Evolutionary conservation across 177 flowering plant species (phyloP).

Genomic region (Vitis hybrid): DNA sequence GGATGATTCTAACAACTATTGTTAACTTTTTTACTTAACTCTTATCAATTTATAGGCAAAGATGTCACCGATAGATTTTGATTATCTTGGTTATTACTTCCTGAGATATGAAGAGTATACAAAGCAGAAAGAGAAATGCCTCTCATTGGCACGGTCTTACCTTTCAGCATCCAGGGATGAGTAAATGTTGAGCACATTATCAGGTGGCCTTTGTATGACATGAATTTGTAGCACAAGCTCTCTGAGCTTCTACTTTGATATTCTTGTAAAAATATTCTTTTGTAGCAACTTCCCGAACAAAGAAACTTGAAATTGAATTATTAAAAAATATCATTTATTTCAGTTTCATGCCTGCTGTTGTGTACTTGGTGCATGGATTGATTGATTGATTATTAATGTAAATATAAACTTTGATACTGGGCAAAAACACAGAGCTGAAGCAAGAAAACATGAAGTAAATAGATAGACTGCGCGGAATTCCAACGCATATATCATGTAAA

Average conservation of each 20-base stretch:
- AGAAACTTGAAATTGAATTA: slow-evolving; percentile 6
- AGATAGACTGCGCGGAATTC: too few relatives aligned
- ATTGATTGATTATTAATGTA: not conserved
- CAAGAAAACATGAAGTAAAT: too few relatives aligned
- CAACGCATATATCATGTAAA: not conserved
- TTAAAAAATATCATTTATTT: not conserved
- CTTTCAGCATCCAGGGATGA: slow-evolving; percentile 26
- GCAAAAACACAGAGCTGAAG: too few relatives aligned
- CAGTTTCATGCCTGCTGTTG: not conserved
- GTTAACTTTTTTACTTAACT: not conserved
- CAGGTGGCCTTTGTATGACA: too few relatives aligned
- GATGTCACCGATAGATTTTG: slow-evolving; percentile 88
- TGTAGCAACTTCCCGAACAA: slow-evolving; percentile 13
- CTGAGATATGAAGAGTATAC: slow-evolving; percentile 82
- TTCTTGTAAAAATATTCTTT: slow-evolving; percentile 30
- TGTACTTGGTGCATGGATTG: not conserved
- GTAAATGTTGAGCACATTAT: slow-evolving; percentile 5
- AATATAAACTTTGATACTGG: too few relatives aligned
- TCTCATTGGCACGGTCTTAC: slow-evolving; percentile 51
- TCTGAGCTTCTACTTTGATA: slow-evolving; percentile 3
- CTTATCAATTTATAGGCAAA: slow-evolving; percentile 52
- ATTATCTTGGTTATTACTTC: slow-evolving; percentile 89
- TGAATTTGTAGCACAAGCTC: not conserved
- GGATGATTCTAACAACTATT: not conserved
- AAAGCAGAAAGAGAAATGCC: slow-evolving; percentile 49